Base-by-base conservation (phyloP, 2,329 filamentous ascomycete genomes). In the Alternaria solani region DNA sequence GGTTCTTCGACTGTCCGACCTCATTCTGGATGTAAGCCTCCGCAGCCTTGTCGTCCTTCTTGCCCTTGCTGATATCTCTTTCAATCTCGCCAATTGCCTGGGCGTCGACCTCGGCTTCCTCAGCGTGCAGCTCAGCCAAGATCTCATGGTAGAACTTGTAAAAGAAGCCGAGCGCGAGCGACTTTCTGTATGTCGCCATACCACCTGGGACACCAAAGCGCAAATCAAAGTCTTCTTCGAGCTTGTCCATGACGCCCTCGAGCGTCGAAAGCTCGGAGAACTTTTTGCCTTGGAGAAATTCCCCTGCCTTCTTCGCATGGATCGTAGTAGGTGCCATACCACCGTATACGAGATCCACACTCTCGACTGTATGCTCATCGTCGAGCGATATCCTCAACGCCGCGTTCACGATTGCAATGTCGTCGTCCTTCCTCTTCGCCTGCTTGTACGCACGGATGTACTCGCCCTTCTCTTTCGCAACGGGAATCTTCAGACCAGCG, bases 71-170 rank as follows among this genome's bases (percentile, higher is more conserved):
- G 12, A 98, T 89, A 7, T 88, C 88, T 65, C 95, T 85, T 74
- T 97, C 92, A 55, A 99, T 91, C 74, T 98, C 95, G 2, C 87
- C 86, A 39, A 96, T 86, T 1, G 89, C 93, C 66, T 96, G 89
- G 43, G 84, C 82, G 72, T 97, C 94, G 46, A 88, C 70, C 25
- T 86, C 82, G 6, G 64, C 74, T 36, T 82, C 78, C 39, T 82
- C 81, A 34, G 83, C 83, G 20, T 84, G 81, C 1, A 96, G 76
- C 28, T 85, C 84, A 0, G 87, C 84, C 42, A 97, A 83, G 0
- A 94, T 86, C 63, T 98, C 94, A 72, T 98, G 92, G 75, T 97
- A 98, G 79, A 97, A 99, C 39, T 93, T 89, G 79, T 98, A 98
- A 80, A 98, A 98, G 84, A 99, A 96, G 2, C 94, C 90, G 53